Evolutionary conservation across 179 eudicot species (phyloP).

Genomic region (Kewa caespitosa): DNA sequence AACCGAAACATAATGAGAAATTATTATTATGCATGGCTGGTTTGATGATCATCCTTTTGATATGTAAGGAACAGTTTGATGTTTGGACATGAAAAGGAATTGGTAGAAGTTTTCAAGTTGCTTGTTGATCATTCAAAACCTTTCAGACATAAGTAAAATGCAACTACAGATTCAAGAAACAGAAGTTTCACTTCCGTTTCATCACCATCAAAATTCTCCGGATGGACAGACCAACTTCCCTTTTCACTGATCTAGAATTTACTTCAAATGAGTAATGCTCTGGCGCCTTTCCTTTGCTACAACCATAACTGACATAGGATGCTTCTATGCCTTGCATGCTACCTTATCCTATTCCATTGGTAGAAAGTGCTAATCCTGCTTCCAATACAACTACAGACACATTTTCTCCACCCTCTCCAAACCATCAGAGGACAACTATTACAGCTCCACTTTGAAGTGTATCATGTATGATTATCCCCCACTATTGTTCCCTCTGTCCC

Average conservation of each 20-base stretch:
- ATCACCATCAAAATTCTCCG: neutral
- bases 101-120: neutral
- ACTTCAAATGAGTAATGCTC: neutral
- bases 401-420: neutral
- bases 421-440: neutral
- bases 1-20: no score
- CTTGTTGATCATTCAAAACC: neutral
- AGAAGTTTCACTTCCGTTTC: neutral
- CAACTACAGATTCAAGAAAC: no score
- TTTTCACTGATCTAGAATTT: neutral
- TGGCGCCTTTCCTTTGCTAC: no score
- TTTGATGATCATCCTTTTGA: neutral
- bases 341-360: no score
- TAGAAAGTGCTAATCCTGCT: no score
- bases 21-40: no score
- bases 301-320: no score
- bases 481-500: neutral
- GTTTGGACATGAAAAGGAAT: no score
- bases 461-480: neutral
- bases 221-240: neutral
- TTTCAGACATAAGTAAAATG: no score
- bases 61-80: no score
- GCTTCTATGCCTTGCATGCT: no score
- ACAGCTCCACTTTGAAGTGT: neutral
- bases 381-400: no score